Evolutionary conservation across 805 yeast genomes (phyloP).

Genomic region (Suhomyces emberorum): DNA sequence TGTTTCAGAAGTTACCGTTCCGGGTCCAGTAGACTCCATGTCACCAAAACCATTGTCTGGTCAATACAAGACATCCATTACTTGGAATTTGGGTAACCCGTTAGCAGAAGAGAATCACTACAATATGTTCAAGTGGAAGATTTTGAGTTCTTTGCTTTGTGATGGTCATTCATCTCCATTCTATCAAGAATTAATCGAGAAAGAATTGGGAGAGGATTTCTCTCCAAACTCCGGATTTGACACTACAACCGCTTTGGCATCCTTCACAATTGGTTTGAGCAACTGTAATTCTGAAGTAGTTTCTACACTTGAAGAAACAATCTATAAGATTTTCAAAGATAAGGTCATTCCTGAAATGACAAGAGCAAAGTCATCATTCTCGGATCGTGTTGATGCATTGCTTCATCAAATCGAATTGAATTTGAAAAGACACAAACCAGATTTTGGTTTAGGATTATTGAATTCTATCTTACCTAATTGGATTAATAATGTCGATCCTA

Average conservation of each 20-base stretch:
- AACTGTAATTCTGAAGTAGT: constrained; percentile 54
- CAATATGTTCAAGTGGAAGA: constrained; percentile 67
- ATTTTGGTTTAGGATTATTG: constrained; percentile 79
- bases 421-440: constrained; percentile 83
- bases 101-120: constrained; percentile 48
- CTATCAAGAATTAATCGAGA: constrained; percentile 81
- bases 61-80: constrained; percentile 77
- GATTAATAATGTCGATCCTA: constrained; percentile 78
- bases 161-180: constrained; percentile 94
- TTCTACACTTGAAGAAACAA: constrained; percentile 47
- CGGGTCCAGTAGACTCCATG: constrained; percentile 74
- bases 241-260: constrained; percentile 67
- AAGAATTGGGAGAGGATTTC: constrained; percentile 81
- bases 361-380: constrained; percentile 18
- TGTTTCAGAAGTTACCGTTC: constrained; percentile 23
- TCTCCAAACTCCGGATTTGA: constrained; percentile 87
- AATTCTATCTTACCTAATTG: constrained; percentile 79
- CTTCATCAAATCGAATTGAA: constrained; percentile 82
- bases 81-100: constrained; percentile 85
- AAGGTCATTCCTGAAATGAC: constrained; percentile 32
- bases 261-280: constrained; percentile 83
- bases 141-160: constrained; percentile 65
- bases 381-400: constrained; percentile 69
- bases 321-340: constrained; percentile 46
- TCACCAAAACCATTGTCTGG: constrained; percentile 55